Conservation (phyloP, 2,329 filamentous ascomycete genomes). For the Chrysoporthe deuterocubensis region DNA sequence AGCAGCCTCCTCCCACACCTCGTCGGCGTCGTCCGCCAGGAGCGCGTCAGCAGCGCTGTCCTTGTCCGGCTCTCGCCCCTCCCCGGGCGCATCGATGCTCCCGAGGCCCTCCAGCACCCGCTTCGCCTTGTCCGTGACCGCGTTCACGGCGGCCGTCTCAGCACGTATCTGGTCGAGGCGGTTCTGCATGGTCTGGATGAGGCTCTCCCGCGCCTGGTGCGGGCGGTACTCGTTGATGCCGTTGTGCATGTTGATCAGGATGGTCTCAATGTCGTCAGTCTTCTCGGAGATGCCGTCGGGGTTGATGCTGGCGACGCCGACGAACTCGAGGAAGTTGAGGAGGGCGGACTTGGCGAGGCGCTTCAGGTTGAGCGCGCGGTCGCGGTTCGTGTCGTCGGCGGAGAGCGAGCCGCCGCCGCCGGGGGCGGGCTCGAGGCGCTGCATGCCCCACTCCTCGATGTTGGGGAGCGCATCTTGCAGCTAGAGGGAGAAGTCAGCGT, state of each 20-base stretch:
- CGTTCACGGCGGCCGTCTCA: constrained; percentile 72
- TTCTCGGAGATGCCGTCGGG: constrained; percentile 70
- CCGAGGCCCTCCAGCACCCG: constrained; percentile 72
- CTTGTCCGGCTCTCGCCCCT: background rate
- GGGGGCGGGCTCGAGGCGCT: constrained; percentile 65
- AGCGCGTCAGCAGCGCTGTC: background rate
- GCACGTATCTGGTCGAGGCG: constrained; percentile 73
- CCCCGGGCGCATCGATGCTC: constrained; percentile 47
- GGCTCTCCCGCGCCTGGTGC: constrained; percentile 86
- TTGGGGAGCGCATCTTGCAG: constrained; percentile 66
- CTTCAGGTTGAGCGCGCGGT: constrained; percentile 71
- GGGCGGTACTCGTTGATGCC: constrained; percentile 93
- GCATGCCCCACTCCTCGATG: constrained; percentile 71
- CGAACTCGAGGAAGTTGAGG: constrained; percentile 85
- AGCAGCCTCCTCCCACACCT: constrained; percentile 20
- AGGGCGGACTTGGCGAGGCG: constrained; percentile 82
- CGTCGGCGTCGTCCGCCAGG: constrained; percentile 7
- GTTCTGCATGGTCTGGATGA: constrained; percentile 87
- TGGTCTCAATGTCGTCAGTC: constrained; percentile 74
- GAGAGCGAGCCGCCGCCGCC: background rate
- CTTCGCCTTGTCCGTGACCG: constrained; percentile 73
- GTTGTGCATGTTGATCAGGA: constrained; percentile 91
- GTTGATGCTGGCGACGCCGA: constrained; percentile 70
- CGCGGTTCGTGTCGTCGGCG: constrained; percentile 56
- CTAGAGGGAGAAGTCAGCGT: constrained; percentile 36